Base-by-base conservation (phyloP, 2,329 filamentous ascomycete species). In the Chrysoporthe austroafricana region DNA sequence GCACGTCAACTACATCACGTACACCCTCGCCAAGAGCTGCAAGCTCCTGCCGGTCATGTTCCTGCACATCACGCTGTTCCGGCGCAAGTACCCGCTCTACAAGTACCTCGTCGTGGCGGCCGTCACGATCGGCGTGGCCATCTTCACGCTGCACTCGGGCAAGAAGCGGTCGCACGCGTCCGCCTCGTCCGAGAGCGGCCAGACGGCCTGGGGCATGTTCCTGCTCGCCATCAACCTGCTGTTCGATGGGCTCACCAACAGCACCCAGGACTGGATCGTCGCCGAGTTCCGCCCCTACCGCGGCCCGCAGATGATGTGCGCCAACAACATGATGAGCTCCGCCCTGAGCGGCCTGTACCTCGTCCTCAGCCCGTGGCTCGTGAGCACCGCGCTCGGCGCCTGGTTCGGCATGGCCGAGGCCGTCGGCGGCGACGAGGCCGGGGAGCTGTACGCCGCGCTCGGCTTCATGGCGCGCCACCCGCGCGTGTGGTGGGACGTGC, bases 31-130 rank as follows among this genome's bases (percentile, higher is more conserved):
- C 73, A 98, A 99, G 82, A 94, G 91, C 74, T 99, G 96, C 90
- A 99, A 99, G 83, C 87, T 99, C 26, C 89, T 99, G n/a, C 96
- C 96, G 2, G 96, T 99, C 76, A 98, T 99, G 96, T 90, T 96
- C 75, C 86, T 99, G 52, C 95, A 99, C 82, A 88, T 98, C 75
- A 95, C 94, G 57, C 81, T 99, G 59, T 99, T 97, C 84, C 90
- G 91, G 69, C 91, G 91, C 75, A 86, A 90, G 60, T 99, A 97
- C 79, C 95, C 96, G 1, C 84, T 97, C 58, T 97, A 97, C 85
- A 99, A 99, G 82, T 99, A 99, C 82, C 86, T 92, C 54, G 96
- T 99, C 68, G 94, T 99, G 7, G 87, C 91, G 4, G 89, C 94
- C 70, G 96, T 99, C 14, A 99, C 96, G 0, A 86, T 91, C 8